phyloP scores from a whole-genome alignment of 441 rosid species.

The Gossypium davidsonii region DNA sequence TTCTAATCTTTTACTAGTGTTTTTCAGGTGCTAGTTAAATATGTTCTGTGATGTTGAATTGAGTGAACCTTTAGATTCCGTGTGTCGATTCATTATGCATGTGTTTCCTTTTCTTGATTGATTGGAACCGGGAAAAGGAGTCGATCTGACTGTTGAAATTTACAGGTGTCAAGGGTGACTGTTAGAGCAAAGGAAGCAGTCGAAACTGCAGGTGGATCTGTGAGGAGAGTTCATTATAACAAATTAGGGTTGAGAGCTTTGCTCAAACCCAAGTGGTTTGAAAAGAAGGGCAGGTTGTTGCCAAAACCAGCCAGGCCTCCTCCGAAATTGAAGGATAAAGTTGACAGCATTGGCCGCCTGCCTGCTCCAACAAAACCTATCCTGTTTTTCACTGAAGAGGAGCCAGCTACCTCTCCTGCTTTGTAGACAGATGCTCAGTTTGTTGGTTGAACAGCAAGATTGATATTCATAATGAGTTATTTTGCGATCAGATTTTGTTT shows the following conservation, averaged over 20 bases:
- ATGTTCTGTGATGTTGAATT: neutral
- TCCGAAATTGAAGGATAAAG: slow-evolving; percentile 72
- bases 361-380: slow-evolving; percentile 90
- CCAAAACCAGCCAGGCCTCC: slow-evolving; percentile 89
- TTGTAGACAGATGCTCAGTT: slow-evolving; percentile 10
- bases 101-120: neutral
- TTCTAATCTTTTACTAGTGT: neutral
- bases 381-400: slow-evolving; percentile 46
- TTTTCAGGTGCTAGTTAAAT: neutral
- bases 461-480: neutral
- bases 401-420: slow-evolving; percentile 29
- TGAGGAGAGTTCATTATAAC: slow-evolving; percentile 85
- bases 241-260: slow-evolving; percentile 74
- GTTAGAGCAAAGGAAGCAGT: slow-evolving; percentile 82
- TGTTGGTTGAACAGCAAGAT: neutral
- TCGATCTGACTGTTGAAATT: slow-evolving; percentile 2
- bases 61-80: neutral
- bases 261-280: slow-evolving; percentile 91
- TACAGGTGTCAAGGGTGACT: slow-evolving; percentile 79
- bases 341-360: slow-evolving; percentile 83
- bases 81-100: neutral
- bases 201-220: slow-evolving; percentile 87
- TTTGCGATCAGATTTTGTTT: slow-evolving; percentile 7
- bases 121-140: neutral
- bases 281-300: slow-evolving; percentile 85